phyloP scores from a whole-genome alignment of 2,329 filamentous ascomycete species.

The Verticillium tricorpus region DNA sequence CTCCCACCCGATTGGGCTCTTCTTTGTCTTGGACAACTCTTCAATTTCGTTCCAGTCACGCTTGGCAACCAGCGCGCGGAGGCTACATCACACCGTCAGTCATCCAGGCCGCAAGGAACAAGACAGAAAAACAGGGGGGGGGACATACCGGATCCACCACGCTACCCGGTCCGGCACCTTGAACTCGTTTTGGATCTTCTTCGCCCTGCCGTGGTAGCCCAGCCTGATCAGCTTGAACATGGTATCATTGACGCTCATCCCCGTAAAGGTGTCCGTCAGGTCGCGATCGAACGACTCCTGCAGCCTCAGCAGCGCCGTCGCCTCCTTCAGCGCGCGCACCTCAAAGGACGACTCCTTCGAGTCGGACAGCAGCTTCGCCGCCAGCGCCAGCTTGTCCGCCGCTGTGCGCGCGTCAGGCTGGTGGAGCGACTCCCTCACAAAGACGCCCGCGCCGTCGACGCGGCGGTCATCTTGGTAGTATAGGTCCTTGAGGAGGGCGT shows the following conservation, averaged over 20 bases:
- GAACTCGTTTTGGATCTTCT: constrained; percentile 87
- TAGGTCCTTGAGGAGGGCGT: constrained; percentile 83
- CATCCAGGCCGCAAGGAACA: not conserved
- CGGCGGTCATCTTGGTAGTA: constrained; percentile 97
- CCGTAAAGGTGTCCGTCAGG: constrained; percentile 69
- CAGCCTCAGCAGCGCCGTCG: constrained; percentile 72
- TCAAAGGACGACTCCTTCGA: constrained; percentile 76
- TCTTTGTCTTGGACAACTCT: constrained; percentile 72
- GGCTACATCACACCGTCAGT: constrained; percentile 35
- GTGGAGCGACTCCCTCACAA: constrained; percentile 76
- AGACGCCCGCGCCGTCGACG: constrained; percentile 80
- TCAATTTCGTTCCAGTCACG: constrained; percentile 92
- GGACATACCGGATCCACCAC: constrained; percentile 69
- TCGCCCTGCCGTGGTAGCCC: constrained; percentile 78
- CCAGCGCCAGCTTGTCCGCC: constrained; percentile 83
- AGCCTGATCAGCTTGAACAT: constrained; percentile 81
- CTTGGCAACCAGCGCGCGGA: constrained; percentile 84
- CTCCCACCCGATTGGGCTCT: constrained; percentile 95
- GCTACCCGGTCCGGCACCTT: constrained; percentile 86
- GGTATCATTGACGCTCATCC: constrained; percentile 85
- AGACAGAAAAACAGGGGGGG: not conserved
- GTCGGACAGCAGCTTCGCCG: constrained; percentile 76
- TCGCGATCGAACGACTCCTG: constrained; percentile 87
- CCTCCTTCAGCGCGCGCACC: constrained; percentile 72
- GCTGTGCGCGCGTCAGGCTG: constrained; percentile 67